Evolutionary conservation across 2,329 filamentous ascomycete species (phyloP).

Genomic region (Exophiala mesophila): DNA sequence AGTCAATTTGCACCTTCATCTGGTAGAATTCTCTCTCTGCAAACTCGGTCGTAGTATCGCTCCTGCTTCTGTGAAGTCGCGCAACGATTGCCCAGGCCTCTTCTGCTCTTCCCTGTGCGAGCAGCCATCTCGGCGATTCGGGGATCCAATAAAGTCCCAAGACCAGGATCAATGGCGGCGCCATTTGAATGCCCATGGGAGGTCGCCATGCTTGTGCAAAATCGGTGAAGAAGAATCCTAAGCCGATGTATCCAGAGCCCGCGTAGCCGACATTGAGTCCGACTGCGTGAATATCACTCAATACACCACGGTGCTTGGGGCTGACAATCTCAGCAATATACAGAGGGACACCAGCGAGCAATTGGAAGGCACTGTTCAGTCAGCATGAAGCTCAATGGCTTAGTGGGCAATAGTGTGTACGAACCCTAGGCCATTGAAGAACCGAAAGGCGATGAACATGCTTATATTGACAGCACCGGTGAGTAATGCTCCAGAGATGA

Average conservation of each 20-base stretch:
- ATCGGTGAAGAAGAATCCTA: slow-evolving; percentile 7
- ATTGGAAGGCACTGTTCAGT: not conserved
- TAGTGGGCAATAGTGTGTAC: slow-evolving; percentile 23
- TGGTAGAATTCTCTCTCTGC: slow-evolving; percentile 1
- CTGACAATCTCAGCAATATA: slow-evolving; percentile 42
- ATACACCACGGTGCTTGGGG: slow-evolving; percentile 36
- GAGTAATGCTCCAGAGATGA: slow-evolving; percentile 33
- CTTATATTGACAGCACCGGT: slow-evolving; percentile 25
- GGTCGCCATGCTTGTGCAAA: slow-evolving; percentile 6
- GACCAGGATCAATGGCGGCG: slow-evolving; percentile 37
- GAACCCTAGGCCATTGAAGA: slow-evolving; percentile 36
- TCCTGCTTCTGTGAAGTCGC: slow-evolving; percentile 14
- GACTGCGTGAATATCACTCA: slow-evolving; percentile 4
- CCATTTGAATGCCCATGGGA: slow-evolving; percentile 38
- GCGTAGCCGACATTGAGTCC: slow-evolving; percentile 1
- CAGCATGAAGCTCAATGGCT: not conserved
- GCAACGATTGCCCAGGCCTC: slow-evolving; percentile 44
- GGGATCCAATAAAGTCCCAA: slow-evolving; percentile 32
- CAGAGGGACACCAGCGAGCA: slow-evolving; percentile 33
- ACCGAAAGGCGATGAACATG: slow-evolving; percentile 32
- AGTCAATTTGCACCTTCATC: not conserved
- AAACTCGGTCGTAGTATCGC: slow-evolving; percentile 9
- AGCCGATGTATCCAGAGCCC: slow-evolving; percentile 2
- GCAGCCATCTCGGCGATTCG: slow-evolving; percentile 38
- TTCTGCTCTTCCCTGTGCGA: slow-evolving; percentile 28